Evolutionary conservation across 2,329 filamentous ascomycete genomes (phyloP).

Genomic region (Periglandula ipomoeae): DNA sequence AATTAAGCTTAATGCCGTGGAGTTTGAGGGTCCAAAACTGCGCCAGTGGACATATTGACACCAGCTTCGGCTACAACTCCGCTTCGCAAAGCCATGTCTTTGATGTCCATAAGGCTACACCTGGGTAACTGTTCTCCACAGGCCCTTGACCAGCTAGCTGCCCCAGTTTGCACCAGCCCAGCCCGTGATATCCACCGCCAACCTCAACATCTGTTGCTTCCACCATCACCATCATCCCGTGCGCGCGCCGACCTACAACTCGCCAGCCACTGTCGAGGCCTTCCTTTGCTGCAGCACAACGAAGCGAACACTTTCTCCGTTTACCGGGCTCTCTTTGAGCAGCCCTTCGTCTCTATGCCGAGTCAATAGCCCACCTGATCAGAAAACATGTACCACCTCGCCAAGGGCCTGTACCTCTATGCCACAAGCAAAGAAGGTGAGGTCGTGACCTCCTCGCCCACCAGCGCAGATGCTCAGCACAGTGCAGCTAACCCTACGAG

Average conservation of each 20-base stretch:
- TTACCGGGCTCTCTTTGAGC: neutral
- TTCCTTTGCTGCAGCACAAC: neutral
- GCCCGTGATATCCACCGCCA: neutral
- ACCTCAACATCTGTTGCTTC: neutral
- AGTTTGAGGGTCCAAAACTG: too few species aligned
- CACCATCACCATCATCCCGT: neutral
- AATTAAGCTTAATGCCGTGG: too few species aligned
- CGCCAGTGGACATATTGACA: too few species aligned
- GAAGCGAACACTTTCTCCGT: neutral
- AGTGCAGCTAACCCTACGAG: neutral
- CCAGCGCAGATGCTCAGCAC: neutral
- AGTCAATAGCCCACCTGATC: neutral
- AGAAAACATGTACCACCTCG: constrained; percentile 78
- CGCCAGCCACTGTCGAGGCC: neutral
- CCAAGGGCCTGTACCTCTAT: constrained; percentile 89
- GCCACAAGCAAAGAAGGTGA: constrained; percentile 93
- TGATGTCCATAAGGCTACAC: too few species aligned
- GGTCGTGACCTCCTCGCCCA: constrained; percentile 7
- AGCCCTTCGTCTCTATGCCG: constrained; percentile 2
- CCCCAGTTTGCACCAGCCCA: too few species aligned
- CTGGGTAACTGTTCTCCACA: too few species aligned
- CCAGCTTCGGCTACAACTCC: too few species aligned
- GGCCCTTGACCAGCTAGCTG: too few species aligned
- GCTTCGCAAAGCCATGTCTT: too few species aligned
- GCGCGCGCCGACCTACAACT: neutral